Evolutionary conservation across 148 eudicot species (phyloP), one percentile per base, ranked within the genome.

Genomic region (Camellia japonica): DNA sequence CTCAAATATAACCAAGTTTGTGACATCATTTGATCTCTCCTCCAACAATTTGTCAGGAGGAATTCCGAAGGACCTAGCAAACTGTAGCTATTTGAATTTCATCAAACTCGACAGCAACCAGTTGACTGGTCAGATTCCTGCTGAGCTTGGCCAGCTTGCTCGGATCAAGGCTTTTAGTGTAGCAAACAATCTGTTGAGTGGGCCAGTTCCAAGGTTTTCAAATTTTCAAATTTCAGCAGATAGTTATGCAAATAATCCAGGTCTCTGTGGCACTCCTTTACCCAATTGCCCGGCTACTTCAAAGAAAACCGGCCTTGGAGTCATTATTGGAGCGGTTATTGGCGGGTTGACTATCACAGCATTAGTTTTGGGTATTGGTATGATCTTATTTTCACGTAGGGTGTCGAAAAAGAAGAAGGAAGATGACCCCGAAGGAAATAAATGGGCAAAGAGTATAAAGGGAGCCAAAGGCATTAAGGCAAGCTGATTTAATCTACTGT

Each of bases 31-130:
- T 38, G 91, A 87, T 84, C 90, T 90, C 66, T 88, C 93, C 47
- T 85, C 84, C 5, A 90, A 90, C 81, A 79, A 70, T 69, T 88
- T 90, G 19, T 87, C 93, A 0, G 93, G 93, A 18, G 70, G 51
- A 49, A 81, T 90, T 44, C 92, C 92, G 0, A 63, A 10, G 14
- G 58, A 44, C 79, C 79, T 89, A 72, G 86, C 89, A 3, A 87
- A 87, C 55, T 89, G 92, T 64, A 76, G 65, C 56, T 89, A 72
- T 81, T 85, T 89, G 38, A 87, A 89, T 74, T 12, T 16, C 63
- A 81, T 89, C 42, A 80, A 77, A 62, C 92, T 89, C 19, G 86
- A 84, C 56, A 47, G 76, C 80, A 90, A 90, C 79, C 81, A 71
- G 60, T 84, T 90, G 41, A 73, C 84, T n/a, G 93, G 93, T 63